phyloP scores from a whole-genome alignment of 2,329 filamentous ascomycete species.

The Fusarium haematococcum region DNA sequence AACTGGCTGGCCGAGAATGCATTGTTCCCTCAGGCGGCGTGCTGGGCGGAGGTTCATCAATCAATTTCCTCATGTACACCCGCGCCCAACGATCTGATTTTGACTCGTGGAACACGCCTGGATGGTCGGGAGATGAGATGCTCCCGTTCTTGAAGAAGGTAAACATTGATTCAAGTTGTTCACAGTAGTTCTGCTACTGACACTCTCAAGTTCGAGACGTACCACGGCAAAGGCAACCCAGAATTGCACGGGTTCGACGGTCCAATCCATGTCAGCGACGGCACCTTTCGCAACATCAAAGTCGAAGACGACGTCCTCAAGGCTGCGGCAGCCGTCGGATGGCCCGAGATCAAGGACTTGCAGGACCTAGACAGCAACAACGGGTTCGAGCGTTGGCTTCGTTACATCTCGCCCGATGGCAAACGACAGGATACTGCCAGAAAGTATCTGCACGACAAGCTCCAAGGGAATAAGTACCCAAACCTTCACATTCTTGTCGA shows the following conservation, averaged over 20 bases:
- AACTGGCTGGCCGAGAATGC: constrained; percentile 39
- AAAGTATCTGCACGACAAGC: constrained; percentile 54
- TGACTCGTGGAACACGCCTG: constrained; percentile 50
- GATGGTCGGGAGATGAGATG: constrained; percentile 50
- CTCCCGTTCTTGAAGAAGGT: constrained; percentile 50
- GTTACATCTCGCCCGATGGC: constrained; percentile 61
- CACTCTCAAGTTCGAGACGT: constrained; percentile 63
- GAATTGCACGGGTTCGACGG: constrained; percentile 65
- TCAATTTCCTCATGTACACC: constrained; percentile 51
- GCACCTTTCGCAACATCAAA: constrained; percentile 55
- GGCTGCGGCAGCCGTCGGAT: constrained; percentile 60
- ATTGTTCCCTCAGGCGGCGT: constrained; percentile 45
- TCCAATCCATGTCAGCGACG: constrained; percentile 66
- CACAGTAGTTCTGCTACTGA: neutral
- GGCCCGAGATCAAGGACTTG: constrained; percentile 64
- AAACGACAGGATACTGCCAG: constrained; percentile 69
- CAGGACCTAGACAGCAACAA: constrained; percentile 60
- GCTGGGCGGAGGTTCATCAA: constrained; percentile 48
- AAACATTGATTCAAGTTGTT: fast-evolving
- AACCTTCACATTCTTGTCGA: constrained; percentile 71
- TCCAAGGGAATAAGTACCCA: constrained; percentile 55
- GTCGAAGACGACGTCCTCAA: constrained; percentile 63
- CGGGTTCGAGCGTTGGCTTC: constrained; percentile 44
- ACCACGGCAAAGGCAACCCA: constrained; percentile 58
- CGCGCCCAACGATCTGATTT: constrained; percentile 48